Evolutionary conservation across 164 flowering plant species (phyloP), one percentile per base, ranked within the genome.

Genomic region (grape (Vitis vinifera)): DNA sequence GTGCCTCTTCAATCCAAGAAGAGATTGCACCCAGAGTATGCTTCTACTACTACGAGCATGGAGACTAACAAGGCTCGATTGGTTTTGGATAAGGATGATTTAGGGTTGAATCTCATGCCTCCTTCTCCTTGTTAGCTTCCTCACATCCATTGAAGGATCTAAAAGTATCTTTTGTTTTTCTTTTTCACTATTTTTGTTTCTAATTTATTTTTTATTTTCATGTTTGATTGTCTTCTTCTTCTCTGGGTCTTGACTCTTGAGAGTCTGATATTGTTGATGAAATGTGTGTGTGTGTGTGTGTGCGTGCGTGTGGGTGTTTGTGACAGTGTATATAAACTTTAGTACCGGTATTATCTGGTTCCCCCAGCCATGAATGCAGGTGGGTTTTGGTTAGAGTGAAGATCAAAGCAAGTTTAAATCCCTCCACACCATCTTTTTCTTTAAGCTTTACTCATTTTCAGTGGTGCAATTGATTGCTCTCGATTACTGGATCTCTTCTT

Each of bases 91-190:
- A 86, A 86, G 37, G 88, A 90, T 72, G 95, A 91, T 75, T 77
- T 94, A 76, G 95, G 94, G 56, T 77, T 94, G 68, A 88, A 88
- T 83, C 97, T 94, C 74, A 94, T 88, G 97, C 88, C 92, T 70
- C 86, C 93, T 79, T 88, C 94, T 44, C 79, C 74, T 23, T 84
- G 84, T 77, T 87, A 83, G 68, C 17, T 68, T 56, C 51, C 17
- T 52, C 27, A 19, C 1, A 29, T 29, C 53, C 51, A 55, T 62
- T 68, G 61, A 63, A 73, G 67, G 44, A 51, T 67, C 53, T 49
- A n/a, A 51, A 49, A 2, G 71, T 50, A 29, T 57, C 59, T 53
- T 51, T 30, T 37, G 55, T 65, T 13, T 44, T 66, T 31, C 29
- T 59, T 68, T 59, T 9, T 8, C 27, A 15, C 12, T 65, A 15